Percentiles rank a stretch among this genome's conserved stretches.
phyloP scores from a whole-genome alignment of 805 yeast genomes.

The Candida ascalaphidarum region DNA sequence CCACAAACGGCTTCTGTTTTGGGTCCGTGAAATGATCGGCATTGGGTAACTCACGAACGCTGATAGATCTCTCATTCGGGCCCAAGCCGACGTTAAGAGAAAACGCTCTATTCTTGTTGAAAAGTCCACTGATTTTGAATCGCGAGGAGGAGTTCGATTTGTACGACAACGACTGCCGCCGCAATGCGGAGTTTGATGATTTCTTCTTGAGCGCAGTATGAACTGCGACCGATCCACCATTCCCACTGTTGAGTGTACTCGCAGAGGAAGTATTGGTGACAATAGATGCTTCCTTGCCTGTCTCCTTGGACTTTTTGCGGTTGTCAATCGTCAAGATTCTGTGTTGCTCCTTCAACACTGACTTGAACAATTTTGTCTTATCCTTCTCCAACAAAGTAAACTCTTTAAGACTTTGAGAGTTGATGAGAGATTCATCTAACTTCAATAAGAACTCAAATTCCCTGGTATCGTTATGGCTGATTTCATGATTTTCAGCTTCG shows the following conservation, averaged over 20 bases:
- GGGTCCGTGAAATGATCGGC: constrained; percentile 30
- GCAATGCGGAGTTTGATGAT: constrained; percentile 17
- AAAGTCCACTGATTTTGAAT: constrained; percentile 50
- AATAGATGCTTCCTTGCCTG: constrained; percentile 5
- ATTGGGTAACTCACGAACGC: constrained; percentile 54
- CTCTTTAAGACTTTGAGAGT: constrained; percentile 29
- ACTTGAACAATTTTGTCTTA: constrained; percentile 17
- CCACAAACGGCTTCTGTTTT: constrained; percentile 42
- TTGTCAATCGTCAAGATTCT: constrained; percentile 21
- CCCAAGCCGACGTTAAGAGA: constrained; percentile 37
- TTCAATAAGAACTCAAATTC: constrained; percentile 48
- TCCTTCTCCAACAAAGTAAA: constrained; percentile 16
- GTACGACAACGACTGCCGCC: constrained; percentile 31
- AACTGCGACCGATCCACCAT: constrained; percentile 1
- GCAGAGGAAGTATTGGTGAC: background rate
- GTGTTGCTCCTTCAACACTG: constrained; percentile 23
- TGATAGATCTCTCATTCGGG: constrained; percentile 37
- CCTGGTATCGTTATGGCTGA: constrained; percentile 22
- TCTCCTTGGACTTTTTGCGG: constrained; percentile 19
- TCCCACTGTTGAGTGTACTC: background rate
- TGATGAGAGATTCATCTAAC: constrained; percentile 28
- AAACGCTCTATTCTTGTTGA: constrained; percentile 52
- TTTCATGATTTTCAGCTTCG: constrained; percentile 12
- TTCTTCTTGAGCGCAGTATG: constrained; percentile 20
- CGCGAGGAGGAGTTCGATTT: constrained; percentile 30